Evolutionary conservation across 2,329 filamentous ascomycete species (phyloP), one percentile per base, ranked within the genome.

Genomic region (Beauveria rudraprayagi): DNA sequence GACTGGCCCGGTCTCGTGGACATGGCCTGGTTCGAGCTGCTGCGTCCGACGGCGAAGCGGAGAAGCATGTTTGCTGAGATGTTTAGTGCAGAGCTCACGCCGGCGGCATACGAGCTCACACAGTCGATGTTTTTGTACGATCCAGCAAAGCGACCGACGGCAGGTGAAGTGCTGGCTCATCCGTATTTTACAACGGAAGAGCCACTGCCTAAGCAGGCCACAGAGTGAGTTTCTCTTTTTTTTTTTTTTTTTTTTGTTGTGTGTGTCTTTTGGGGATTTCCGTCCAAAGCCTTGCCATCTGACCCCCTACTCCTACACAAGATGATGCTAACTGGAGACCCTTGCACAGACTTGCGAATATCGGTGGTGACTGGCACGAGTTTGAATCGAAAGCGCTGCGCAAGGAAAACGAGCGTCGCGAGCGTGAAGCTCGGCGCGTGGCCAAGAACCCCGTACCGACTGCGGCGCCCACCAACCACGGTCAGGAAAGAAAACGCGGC

Each of bases 341-440:
- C 26, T 51, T 59, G 40, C 43, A 62, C 64, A 90, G 89, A 69
- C 82, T 99, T 55, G 86, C 88, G 63, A 79, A 87, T 54, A 82
- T 99, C 34, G 85, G 94, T 67, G 94, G 94, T 24, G 94, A 99
- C 68, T 99, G 94, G 94, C 94, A 99, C 71, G 94, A 99, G 72
- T 96, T 97, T 69, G 94, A 99, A 76, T 96, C 91, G 61, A 99
- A 99, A 76, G 92, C 92, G 17, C 80, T 96, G 28, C 83, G 94
- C 37, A 94, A 94, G 67, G 92, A 97, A 73, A 93, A 92, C 67
- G 91, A 94, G 72, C 84, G 84, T 60, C 80, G 79, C 63, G 81
- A 84, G 30, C 77, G 79, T 61, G 82, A 84, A 59, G 80, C 79
- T 8, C 75, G 77, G 4, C 78, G 76, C 47, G 75, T 76, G 0